Evolutionary conservation across 208 protist genomes (phyloP).

Genomic region (Leishmania major): DNA sequence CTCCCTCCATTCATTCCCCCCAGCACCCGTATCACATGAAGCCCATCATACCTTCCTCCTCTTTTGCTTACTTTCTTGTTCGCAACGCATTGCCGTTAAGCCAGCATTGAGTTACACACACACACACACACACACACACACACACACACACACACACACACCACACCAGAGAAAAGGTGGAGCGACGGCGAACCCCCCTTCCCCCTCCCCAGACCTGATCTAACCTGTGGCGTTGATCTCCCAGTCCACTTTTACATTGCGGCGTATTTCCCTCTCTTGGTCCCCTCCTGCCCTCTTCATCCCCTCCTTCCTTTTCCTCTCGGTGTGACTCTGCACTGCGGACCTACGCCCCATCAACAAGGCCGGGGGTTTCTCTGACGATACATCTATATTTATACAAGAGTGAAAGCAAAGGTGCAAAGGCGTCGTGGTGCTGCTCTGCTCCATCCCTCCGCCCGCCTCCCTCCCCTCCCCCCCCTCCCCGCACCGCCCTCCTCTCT

Average conservation of each 20-base stretch:
- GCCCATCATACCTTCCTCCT: background rate
- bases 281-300: background rate
- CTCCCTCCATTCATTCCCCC: background rate
- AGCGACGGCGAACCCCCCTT: background rate
- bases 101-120: background rate
- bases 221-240: background rate
- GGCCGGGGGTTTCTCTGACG: background rate
- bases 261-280: background rate
- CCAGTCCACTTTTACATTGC: background rate
- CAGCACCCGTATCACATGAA: background rate
- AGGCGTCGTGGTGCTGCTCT: background rate
- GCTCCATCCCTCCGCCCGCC: too few relatives aligned
- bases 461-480: too few relatives aligned
- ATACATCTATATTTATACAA: background rate
- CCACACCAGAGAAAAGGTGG: background rate
- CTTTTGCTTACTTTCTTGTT: background rate
- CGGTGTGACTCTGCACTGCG: background rate
- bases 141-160: background rate
- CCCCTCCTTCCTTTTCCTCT: slow-evolving; percentile 1
- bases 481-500: background rate
- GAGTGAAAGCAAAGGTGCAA: background rate
- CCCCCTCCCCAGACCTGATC: background rate
- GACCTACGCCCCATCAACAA: background rate
- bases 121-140: background rate
- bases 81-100: background rate